These are phyloP conservation scores for Colletotrichum tabaci DNA, from an alignment of 2,329 filamentous ascomycete species.

Conservation along the genomic window DNA sequence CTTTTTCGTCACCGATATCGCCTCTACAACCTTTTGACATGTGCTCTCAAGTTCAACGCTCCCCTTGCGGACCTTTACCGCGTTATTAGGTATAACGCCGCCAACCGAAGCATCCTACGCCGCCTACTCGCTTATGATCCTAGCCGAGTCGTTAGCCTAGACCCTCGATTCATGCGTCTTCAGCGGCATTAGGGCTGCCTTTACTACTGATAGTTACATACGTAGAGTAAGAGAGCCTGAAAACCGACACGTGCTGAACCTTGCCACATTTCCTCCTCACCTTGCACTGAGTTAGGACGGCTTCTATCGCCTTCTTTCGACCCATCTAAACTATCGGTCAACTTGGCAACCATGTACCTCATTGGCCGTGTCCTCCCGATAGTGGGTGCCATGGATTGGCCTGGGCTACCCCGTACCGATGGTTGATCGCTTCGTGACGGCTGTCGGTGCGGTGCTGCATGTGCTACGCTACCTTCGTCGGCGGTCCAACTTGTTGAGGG, in stretches of 20 bases:
- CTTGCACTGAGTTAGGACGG: conserved; percentile 15
- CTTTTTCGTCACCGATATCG: conserved; percentile 22
- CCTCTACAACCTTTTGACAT: conserved; percentile 27
- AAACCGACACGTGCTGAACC: conserved; percentile 15
- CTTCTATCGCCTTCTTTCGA: conserved; percentile 39
- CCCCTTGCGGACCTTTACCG: conserved; percentile 9
- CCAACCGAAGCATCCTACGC: conserved; percentile 34
- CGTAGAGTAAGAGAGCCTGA: neutral
- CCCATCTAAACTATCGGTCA: conserved; percentile 35
- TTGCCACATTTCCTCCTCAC: conserved; percentile 18
- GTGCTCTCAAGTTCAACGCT: conserved; percentile 21
- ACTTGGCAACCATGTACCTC: conserved; percentile 17
- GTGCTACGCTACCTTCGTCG: conserved; percentile 34
- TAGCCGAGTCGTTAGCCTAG: conserved; percentile 1
- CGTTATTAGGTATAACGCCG: conserved; percentile 7
- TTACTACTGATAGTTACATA: conserved; percentile 26
- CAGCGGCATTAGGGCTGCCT: conserved; percentile 19
- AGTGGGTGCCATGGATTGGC: conserved; percentile 26
- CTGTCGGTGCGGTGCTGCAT: conserved; percentile 39
- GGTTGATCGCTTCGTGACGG: conserved; percentile 33
- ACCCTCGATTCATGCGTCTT: conserved; percentile 9
- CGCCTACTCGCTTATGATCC: conserved; percentile 32
- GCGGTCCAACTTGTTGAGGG: conserved; percentile 36
- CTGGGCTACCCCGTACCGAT: conserved; percentile 30
- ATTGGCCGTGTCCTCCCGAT: conserved; percentile 27